phyloP scores from a whole-genome alignment of 2,329 filamentous ascomycete genomes.

The Fusarium chuoi region DNA sequence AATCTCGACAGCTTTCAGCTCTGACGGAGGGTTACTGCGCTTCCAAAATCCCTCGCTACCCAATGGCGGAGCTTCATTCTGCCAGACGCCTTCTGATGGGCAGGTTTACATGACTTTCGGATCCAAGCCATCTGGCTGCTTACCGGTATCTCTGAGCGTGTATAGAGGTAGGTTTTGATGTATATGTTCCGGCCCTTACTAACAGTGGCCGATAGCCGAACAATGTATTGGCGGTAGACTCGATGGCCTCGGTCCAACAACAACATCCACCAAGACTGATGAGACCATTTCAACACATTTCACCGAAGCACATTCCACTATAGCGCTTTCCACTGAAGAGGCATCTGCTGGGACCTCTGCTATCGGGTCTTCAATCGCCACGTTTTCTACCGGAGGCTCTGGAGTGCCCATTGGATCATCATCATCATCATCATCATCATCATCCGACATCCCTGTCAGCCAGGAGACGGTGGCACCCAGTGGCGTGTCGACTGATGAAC shows the following conservation, averaged over 20 bases:
- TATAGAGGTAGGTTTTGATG: neutral
- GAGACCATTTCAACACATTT: neutral
- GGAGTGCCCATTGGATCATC: neutral
- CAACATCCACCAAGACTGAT: neutral
- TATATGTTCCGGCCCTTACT: accelerated
- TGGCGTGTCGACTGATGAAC: neutral
- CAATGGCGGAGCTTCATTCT: neutral
- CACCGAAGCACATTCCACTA: neutral
- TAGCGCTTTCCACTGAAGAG: too few relatives aligned
- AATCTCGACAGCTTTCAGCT: neutral
- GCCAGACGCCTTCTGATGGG: neutral
- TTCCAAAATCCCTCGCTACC: neutral
- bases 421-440: neutral
- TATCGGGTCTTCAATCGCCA: neutral
- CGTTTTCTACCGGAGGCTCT: neutral
- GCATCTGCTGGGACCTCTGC: neutral
- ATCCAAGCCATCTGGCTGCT: neutral
- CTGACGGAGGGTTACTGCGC: accelerated
- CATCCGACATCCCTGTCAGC: neutral
- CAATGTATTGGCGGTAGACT: neutral
- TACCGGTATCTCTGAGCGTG: neutral
- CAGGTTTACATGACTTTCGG: conserved; percentile 1
- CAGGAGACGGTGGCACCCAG: neutral
- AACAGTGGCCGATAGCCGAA: neutral
- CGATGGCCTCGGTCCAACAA: neutral